phyloP scores from a whole-genome alignment of 306 rosid genomes.

The Cicer cuneatum region DNA sequence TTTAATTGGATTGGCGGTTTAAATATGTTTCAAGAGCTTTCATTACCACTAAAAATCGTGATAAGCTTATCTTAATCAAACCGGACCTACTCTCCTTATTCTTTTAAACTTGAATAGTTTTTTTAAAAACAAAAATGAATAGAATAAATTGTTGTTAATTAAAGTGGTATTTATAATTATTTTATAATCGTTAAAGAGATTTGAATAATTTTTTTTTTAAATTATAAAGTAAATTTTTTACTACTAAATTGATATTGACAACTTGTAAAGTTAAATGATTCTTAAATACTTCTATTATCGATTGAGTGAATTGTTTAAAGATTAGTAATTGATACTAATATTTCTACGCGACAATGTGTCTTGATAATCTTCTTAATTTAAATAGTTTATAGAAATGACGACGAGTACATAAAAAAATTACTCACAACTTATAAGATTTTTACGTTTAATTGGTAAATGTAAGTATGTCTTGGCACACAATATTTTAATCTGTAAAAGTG shows the following conservation, averaged over 20 bases:
- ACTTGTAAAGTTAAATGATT: neutral
- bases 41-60: conserved; percentile 55
- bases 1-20: conserved; percentile 46
- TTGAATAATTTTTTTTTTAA: too few relatives aligned
- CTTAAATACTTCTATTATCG: neutral
- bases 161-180: too few relatives aligned
- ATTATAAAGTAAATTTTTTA: too few relatives aligned
- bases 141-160: too few relatives aligned
- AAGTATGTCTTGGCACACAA: too few relatives aligned
- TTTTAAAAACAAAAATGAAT: too few relatives aligned
- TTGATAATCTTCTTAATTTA: neutral
- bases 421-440: too few relatives aligned
- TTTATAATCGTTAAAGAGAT: too few relatives aligned
- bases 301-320: neutral
- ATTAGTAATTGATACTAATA: neutral
- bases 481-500: too few relatives aligned
- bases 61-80: conserved; percentile 47
- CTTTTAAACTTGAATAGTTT: neutral
- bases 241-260: neutral
- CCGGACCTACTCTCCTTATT: conserved; percentile 31
- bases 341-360: neutral
- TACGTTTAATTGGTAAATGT: too few relatives aligned
- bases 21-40: conserved; percentile 51
- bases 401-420: too few relatives aligned
- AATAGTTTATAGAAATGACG: neutral